phyloP scores from a whole-genome alignment of 441 rosid species.

The Euphorbia schlechtendalii region DNA sequence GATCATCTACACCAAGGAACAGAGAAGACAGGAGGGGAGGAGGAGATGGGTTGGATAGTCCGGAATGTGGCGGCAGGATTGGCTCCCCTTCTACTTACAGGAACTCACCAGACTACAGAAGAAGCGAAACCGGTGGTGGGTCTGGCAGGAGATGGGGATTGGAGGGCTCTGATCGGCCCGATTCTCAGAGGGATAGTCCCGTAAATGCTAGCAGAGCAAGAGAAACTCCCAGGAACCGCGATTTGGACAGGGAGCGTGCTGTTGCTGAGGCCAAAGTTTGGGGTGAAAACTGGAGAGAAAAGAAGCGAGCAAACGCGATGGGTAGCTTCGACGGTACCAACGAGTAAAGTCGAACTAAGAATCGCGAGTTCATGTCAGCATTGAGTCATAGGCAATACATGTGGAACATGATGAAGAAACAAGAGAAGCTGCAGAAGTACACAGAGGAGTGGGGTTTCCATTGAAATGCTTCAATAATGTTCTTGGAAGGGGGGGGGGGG shows the following conservation, averaged over 20 bases:
- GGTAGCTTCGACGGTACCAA: conserved; percentile 76
- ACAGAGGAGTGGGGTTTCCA: conserved; percentile 10
- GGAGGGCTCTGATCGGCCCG: conserved; percentile 54
- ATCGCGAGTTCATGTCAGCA: conserved; percentile 1
- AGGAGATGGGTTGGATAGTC: conserved; percentile 67
- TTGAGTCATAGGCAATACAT: conserved; percentile 11
- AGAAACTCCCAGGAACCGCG: conserved; percentile 72
- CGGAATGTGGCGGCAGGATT: conserved; percentile 39
- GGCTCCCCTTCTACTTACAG: conserved; percentile 71
- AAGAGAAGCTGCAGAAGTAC: conserved; percentile 23
- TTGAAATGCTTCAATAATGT: conserved; percentile 30
- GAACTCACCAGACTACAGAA: conserved; percentile 86
- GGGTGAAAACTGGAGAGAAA: conserved; percentile 98
- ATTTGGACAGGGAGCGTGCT: conserved; percentile 90
- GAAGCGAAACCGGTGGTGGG: conserved; percentile 63
- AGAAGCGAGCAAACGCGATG: conserved; percentile 56
- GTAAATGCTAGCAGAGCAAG: conserved; percentile 55
- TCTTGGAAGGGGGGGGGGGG: conserved; percentile 21
- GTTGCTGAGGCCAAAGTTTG: conserved; percentile 97
- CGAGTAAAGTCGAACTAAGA: conserved; percentile 26
- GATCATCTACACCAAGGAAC: conserved; percentile 59
- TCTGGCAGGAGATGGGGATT: conserved; percentile 81
- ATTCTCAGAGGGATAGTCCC: conserved; percentile 71
- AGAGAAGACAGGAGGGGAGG: conserved; percentile 61
- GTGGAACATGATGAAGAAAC: conserved; percentile 2